phyloP scores from a whole-genome alignment of 1,284 basidiomycete genomes.

The Fistulinella cinereoalba region DNA sequence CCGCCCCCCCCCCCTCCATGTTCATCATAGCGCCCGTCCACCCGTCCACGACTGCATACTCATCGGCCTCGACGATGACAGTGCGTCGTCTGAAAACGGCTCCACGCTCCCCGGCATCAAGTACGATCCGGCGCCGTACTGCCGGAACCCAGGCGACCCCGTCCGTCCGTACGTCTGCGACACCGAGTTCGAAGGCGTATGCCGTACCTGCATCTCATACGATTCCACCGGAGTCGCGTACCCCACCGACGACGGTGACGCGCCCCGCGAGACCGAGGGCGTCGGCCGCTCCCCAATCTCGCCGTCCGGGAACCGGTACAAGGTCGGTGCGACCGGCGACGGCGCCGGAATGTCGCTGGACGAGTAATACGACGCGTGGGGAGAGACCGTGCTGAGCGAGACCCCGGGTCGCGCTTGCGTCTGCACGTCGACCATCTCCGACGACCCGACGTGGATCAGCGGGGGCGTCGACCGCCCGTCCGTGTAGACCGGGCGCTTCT shows the following conservation, averaged over 20 bases:
- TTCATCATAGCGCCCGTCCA: slow-evolving; percentile 38
- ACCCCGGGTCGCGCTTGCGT: neutral
- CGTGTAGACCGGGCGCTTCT: slow-evolving; percentile 1
- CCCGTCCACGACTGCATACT: slow-evolving; percentile 43
- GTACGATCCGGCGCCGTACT: slow-evolving; percentile 12
- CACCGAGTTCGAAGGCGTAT: slow-evolving; percentile 18
- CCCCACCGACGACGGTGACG: slow-evolving; percentile 9
- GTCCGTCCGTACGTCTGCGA: slow-evolving; percentile 6
- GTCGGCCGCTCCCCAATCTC: slow-evolving; percentile 33
- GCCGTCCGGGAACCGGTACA: slow-evolving; percentile 45
- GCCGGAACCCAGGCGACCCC: slow-evolving; percentile 15
- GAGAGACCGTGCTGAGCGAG: slow-evolving; percentile 2
- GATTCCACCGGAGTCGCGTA: no score
- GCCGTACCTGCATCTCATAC: slow-evolving; percentile 56
- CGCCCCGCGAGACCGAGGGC: slow-evolving; percentile 2
- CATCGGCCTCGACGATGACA: slow-evolving; percentile 32
- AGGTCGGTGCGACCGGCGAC: slow-evolving; percentile 55
- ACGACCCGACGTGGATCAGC: slow-evolving; percentile 13
- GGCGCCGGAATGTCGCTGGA: slow-evolving; percentile 60
- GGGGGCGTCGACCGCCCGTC: neutral
- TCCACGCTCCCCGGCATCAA: slow-evolving; percentile 1
- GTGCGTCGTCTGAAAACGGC: slow-evolving; percentile 6
- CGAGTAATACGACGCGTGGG: slow-evolving; percentile 63
- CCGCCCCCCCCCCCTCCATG: neutral
- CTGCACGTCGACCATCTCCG: slow-evolving; percentile 4